Evolutionary conservation across 2,329 filamentous ascomycete genomes (phyloP), one percentile per base, ranked within the genome.

Genomic region (Cladophialophora bantiana): DNA sequence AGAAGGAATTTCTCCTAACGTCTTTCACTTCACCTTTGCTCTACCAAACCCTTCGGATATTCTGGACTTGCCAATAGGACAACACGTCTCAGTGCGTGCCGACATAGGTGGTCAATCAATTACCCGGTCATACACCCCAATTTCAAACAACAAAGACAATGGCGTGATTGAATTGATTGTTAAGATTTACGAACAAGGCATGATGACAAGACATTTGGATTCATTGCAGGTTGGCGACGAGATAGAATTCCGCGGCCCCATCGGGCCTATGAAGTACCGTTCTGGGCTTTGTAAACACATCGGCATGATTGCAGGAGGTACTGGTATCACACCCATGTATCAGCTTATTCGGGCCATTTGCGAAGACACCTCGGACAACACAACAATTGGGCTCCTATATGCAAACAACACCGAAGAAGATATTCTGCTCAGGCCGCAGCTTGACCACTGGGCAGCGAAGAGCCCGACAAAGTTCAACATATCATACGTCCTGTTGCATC

Each of bases 281-380:
- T 53, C 40, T 3, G 74, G 73, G 3, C 68, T 78, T 3, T 77
- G 76, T 32, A 72, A 71, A 20, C 72, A 74, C 31, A 74, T 80
- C 18, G 77, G 77, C 1, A 78, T 79, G 77, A 74, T 80, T 18
- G 78, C 78, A 7, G 78, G 78, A 32, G 78, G 78, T 4, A 79
- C 78, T n/a, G 77, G 77, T 0, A 78, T 76, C 45, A 79, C 85
- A 0, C 85, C 86, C 2, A 85, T 87, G 83, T 86, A 82, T 74
- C 87, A 89, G 73, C 75, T 90, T 6, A 88, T 89, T 72, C 83
- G 86, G 3, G 86, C 86, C 52, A 87, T 89, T 64, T 88, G 86
- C 72, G 86, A 89, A 72, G 84, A 89, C 62, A 78, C 83, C n/a
- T 77, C 75, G 6, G 88, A 90, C 68, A 80, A 78, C 0, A 89